phyloP scores from a whole-genome alignment of 129 eudicot species.

The Flaveria linearis region DNA sequence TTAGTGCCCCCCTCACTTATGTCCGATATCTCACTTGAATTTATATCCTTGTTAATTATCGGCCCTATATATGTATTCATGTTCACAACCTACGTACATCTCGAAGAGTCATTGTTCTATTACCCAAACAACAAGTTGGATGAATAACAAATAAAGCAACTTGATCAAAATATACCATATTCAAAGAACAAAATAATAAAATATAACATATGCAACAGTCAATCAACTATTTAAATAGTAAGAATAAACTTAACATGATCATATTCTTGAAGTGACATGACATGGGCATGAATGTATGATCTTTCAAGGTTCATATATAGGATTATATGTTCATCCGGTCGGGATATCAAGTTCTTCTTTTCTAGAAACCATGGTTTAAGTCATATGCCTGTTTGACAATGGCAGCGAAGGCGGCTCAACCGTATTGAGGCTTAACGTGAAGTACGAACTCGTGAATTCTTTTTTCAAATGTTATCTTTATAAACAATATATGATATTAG shows the following conservation, averaged over 20 bases:
- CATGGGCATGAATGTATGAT: background rate
- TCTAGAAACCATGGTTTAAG: background rate
- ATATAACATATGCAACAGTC: background rate
- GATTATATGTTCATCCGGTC: background rate
- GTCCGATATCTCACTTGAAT: too few relatives aligned
- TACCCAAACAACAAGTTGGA: slow-evolving; percentile 12
- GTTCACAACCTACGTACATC: too few relatives aligned
- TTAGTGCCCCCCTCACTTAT: too few relatives aligned
- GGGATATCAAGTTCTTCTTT: slow-evolving; percentile 4
- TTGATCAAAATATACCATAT: slow-evolving; percentile 1
- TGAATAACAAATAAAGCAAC: slow-evolving; percentile 5
- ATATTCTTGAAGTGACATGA: slow-evolving; percentile 26
- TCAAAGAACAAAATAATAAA: background rate
- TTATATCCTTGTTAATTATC: too few relatives aligned
- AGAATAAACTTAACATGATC: slow-evolving; percentile 25
- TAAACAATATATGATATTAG: too few relatives aligned
- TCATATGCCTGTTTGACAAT: background rate
- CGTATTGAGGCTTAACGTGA: too few relatives aligned
- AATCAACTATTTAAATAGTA: slow-evolving; percentile 6
- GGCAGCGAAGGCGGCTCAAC: too few relatives aligned
- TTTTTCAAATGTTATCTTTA: too few relatives aligned
- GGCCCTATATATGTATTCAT: too few relatives aligned
- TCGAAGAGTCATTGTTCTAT: background rate
- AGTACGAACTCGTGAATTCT: too few relatives aligned
- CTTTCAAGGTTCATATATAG: background rate